Evolutionary conservation across 352 stramenopile species (phyloP), one percentile per base, ranked within the genome.

Genomic region (Globisporangium carolinianum): DNA sequence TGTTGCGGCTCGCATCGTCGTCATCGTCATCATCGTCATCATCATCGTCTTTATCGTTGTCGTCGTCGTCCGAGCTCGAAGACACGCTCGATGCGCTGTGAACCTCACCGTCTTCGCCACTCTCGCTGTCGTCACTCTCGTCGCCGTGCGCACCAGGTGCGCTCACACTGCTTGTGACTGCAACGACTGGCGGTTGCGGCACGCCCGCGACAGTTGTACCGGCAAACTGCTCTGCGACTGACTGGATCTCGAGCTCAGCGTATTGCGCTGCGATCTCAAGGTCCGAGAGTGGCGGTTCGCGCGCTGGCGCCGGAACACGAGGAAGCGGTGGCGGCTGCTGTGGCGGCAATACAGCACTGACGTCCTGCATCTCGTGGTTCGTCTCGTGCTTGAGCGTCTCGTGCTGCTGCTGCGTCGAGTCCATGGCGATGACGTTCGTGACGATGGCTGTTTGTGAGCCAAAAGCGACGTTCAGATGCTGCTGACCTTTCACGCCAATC

Each of bases 261-360:
- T 87, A 76, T 35, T 84, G 65, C 32, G 77, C 75, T 7, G 72
- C 77, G 17, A 87, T 56, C 10, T 69, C 73, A 17, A 87, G 57
- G 61, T 87, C 77, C 17, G 73, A 82, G n/a, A 68, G 53, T 7
- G 41, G 55, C 5, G 50, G 41, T 32, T 18, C 41, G 43, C 12
- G 17, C 17, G 49, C 37, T 48, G 43, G 47, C 15, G 58, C 7
- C 11, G 39, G 7, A 43, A 32, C 24, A 32, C 24, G 36, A 17
- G 56, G 32, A 43, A 53, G 18, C 17, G 57, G 18, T 0, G 41
- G 14, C 32, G 51, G 38, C 3, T 24, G 6, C 24, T 36, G 38
- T 3, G 12, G 5, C 12, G 12, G 42, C 24, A 9, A 17, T n/a
- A 17, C 35, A 1, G 41, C 14, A 49, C 41, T 57, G 57, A 46